These are phyloP conservation scores for Yarrowia osloensis DNA, from an alignment of 805 yeast genomes.

Conservation along the genomic window DNA sequence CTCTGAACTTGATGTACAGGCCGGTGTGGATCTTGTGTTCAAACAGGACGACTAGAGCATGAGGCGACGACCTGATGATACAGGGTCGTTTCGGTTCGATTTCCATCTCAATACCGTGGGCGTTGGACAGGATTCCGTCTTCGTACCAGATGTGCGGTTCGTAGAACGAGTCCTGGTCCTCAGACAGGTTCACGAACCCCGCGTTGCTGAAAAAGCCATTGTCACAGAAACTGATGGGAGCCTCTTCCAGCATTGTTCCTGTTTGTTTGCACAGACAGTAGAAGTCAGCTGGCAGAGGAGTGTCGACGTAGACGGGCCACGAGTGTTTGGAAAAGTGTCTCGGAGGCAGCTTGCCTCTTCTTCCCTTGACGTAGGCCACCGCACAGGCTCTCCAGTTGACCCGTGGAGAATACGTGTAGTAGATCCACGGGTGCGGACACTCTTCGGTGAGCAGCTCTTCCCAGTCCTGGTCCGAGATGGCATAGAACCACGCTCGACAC, in stretches of 20 bases:
- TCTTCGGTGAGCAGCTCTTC: neutral
- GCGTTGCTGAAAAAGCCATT: neutral
- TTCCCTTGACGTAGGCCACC: neutral
- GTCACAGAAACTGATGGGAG: neutral
- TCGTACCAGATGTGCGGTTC: neutral
- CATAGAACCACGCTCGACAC: neutral
- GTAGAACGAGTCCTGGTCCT: neutral
- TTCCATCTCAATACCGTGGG: neutral
- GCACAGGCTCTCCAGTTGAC: constrained; percentile 5
- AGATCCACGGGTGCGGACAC: neutral
- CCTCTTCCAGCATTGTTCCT: neutral
- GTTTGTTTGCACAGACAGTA: constrained; percentile 1
- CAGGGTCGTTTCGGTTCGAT: neutral
- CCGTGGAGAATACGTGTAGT: neutral
- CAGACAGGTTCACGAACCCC: neutral
- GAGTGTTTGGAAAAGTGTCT: neutral
- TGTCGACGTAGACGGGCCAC: neutral
- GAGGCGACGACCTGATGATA: neutral
- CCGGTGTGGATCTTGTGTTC: neutral
- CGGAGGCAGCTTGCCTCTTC: neutral
- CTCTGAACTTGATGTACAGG: neutral
- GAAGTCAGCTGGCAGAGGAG: neutral
- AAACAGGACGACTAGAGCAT: neutral
- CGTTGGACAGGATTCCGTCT: neutral
- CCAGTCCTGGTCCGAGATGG: neutral